Evolutionary conservation across 345 rosid species (phyloP).

Genomic region (Arabidopsis thaliana): TAIR10.1 NC_003070.9:7921001-7921500

Average conservation of each 20-base stretch:
- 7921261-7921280: conserved; percentile 45
- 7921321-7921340: conserved; percentile 64
- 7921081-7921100: conserved; percentile 56
- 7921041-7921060: conserved; percentile 70
- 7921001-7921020: background rate
- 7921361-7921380: conserved; percentile 50
- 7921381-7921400: conserved; percentile 39
- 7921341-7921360: conserved; percentile 61
- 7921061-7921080: conserved; percentile 81
- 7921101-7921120: conserved; percentile 59
- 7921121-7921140: conserved; percentile 44
- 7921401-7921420: background rate
- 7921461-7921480: conserved; percentile 47
- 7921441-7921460: background rate
- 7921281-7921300: conserved; percentile 45
- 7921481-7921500: conserved; percentile 60
- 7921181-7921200: background rate
- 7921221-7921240: conserved; percentile 73
- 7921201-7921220: background rate
- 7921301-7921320: conserved; percentile 55
- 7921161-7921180: background rate
- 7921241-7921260: conserved; percentile 61
- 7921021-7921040: conserved; percentile 56
- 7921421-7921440: background rate
- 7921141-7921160: background rate